These are phyloP conservation scores for Rauvolfia tetraphylla DNA, from an alignment of 257 asterid genomes.

Conservation along the genomic window DNA sequence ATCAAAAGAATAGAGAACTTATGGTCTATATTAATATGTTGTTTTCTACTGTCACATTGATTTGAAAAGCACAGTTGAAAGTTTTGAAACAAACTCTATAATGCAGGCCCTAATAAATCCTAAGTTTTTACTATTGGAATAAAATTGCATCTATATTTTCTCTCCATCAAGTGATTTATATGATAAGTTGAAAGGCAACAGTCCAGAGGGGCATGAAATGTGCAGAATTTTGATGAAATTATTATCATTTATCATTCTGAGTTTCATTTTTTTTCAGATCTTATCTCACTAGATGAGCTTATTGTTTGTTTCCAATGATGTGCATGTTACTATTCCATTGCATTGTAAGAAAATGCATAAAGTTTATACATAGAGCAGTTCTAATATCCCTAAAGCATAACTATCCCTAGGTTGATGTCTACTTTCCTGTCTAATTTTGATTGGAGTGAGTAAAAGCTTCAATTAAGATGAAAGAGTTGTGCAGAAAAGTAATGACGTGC, in stretches of 20 bases:
- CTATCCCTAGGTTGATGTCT: too few relatives aligned
- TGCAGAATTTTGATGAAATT: not conserved
- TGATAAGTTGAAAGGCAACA: too few relatives aligned
- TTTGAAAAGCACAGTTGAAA: not conserved
- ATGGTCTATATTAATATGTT: not conserved
- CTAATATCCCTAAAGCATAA: too few relatives aligned
- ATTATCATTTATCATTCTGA: not conserved
- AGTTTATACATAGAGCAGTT: too few relatives aligned
- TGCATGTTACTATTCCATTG: too few relatives aligned
- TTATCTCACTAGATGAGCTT: not conserved
- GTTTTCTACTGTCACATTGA: slow-evolving; percentile 4
- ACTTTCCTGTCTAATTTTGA: too few relatives aligned
- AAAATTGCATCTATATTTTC: not conserved
- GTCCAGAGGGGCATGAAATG: not conserved
- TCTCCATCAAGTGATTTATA: not conserved
- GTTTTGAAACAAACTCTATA: not conserved
- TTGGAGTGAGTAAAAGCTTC: too few relatives aligned
- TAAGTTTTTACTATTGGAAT: not conserved
- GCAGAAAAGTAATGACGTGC: too few relatives aligned
- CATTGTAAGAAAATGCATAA: not conserved
- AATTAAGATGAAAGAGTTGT: too few relatives aligned
- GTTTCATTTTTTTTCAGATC: not conserved
- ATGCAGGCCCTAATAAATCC: not conserved
- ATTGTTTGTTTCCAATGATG: not conserved
- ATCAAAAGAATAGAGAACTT: not conserved